Evolutionary conservation across 257 asterid species (phyloP).

Genomic region (Plectranthus barbatus): DNA sequence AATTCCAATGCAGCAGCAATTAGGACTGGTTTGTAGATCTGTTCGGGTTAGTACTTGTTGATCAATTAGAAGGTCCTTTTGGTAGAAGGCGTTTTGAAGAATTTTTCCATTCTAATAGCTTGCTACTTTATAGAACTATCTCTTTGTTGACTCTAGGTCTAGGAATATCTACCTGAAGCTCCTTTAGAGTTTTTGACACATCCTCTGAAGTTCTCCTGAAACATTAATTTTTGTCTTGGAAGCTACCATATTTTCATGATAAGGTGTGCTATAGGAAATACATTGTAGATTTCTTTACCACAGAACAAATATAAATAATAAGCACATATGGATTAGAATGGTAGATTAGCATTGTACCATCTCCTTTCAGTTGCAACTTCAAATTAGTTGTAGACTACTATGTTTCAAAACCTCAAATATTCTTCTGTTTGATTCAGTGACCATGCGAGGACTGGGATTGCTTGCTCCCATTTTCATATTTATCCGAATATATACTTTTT

Average conservation of each 20-base stretch:
- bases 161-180: too few relatives aligned
- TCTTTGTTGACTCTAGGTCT: neutral
- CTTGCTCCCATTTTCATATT: conserved; percentile 4
- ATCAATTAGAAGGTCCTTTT: neutral
- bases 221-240: neutral
- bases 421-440: neutral
- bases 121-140: neutral
- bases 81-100: neutral
- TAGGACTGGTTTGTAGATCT: neutral
- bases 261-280: neutral
- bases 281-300: neutral
- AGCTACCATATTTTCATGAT: neutral
- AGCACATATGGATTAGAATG: neutral
- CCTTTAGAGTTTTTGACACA: too few relatives aligned
- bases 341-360: neutral
- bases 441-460: neutral
- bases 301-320: neutral
- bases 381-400: neutral
- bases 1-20: neutral
- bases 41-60: neutral
- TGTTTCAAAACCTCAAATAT: neutral
- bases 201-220: too few relatives aligned
- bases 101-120: neutral
- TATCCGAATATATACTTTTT: neutral
- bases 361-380: conserved; percentile 4